Evolutionary conservation across 345 rosid genomes (phyloP), one percentile per base, ranked within the genome.

Genomic region (Eutrema heterophyllum): DNA sequence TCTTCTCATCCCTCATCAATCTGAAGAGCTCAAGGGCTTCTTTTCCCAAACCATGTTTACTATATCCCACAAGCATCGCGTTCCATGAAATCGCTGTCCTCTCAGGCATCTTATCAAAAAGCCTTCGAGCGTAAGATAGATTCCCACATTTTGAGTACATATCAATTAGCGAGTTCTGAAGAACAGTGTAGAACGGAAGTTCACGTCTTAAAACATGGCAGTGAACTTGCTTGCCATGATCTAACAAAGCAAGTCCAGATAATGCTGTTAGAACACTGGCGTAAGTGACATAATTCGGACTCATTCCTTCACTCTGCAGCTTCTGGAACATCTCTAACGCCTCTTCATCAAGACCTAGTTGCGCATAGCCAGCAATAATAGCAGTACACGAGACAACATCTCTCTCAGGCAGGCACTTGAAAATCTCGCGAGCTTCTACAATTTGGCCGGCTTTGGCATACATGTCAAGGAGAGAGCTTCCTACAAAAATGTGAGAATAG

Each of bases 381-480:
- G 97, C 95, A 12, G 96, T 94, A 64, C 98, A 94, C 13, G 92
- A 85, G 65, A 91, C 98, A 79, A 93, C 98, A 83, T 93, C 97
- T 83, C 97, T 86, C 78, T 87, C 85, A 14, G 96, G 88, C 69
- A 91, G 58, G 83, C 86, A 77, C 4, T 94, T 85, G 24, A 91
- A 94, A 71, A 91, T 75, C 73, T 69, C 80, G n/a, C 79, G 85
- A 75, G 98, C 97, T 78, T 94, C 97, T 43, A 68, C 82, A 65
- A 91, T 87, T 70, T 84, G 79, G 65, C 96, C 91, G 61, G 88
- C 86, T 84, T 94, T 91, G 12, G 96, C 96, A 75, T 94, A 94
- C 97, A 91, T 88, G 81, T 94, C 96, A 67, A 94, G 94, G 44
- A 94, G 96, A 58, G 98, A 94, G 78, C 97, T 91, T 36, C 98